These are phyloP conservation scores for Cardamine resedifolia DNA, from an alignment of 345 rosid genomes.

Conservation along the genomic window DNA sequence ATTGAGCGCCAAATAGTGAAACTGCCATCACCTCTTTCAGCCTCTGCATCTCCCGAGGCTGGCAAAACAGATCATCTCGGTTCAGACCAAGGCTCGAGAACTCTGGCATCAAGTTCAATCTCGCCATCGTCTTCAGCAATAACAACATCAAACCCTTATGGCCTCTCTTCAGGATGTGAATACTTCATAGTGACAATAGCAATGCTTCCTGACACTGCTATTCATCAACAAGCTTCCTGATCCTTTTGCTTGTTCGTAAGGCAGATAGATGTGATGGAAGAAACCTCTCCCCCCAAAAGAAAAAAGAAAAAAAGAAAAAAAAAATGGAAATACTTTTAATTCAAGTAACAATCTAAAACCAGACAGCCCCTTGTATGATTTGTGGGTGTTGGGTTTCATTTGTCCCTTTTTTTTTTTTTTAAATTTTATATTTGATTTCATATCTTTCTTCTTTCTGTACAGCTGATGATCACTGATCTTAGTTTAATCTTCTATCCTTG, in stretches of 20 bases:
- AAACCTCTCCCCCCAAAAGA: conserved; percentile 26
- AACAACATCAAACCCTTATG: conserved; percentile 62
- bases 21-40: conserved; percentile 41
- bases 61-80: conserved; percentile 45
- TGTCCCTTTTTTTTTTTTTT: neutral
- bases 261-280: conserved; percentile 89
- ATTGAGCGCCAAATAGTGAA: conserved; percentile 81
- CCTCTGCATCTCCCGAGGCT: conserved; percentile 44
- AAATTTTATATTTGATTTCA: conserved; percentile 1
- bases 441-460: conserved; percentile 47
- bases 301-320: neutral
- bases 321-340: conserved; percentile 29
- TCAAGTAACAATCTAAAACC: conserved; percentile 23
- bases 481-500: conserved; percentile 41
- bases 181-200: conserved; percentile 94
- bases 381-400: conserved; percentile 34
- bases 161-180: conserved; percentile 83
- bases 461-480: conserved; percentile 44
- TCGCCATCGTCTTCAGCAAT: conserved; percentile 36
- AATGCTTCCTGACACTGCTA: conserved; percentile 86
- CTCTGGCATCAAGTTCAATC: conserved; percentile 51
- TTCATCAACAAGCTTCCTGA: conserved; percentile 88
- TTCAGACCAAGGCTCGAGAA: conserved; percentile 54
- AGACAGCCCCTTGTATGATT: conserved; percentile 26
- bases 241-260: conserved; percentile 51